Conservation (phyloP, 208 protist species). For the Acanthamoeba divionensis region DNA sequence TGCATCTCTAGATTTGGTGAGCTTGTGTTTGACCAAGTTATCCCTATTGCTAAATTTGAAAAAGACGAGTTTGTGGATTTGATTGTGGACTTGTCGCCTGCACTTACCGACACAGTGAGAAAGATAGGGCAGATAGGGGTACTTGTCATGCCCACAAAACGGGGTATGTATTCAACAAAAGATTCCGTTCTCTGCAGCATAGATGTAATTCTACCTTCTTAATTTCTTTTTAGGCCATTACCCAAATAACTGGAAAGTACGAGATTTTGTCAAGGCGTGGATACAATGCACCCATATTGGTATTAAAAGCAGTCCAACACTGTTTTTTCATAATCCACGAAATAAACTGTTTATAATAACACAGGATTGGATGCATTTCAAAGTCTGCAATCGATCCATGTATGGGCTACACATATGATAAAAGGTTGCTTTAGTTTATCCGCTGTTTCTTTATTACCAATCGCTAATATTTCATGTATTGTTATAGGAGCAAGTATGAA, state of each 20-base stretch:
- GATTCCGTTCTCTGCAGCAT: too few relatives aligned
- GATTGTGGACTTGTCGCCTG: conserved; percentile 22
- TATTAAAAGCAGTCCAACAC: background rate
- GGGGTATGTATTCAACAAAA: background rate
- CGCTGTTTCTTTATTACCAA: too few relatives aligned
- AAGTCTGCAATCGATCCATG: conserved; percentile 24
- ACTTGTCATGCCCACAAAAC: conserved; percentile 22
- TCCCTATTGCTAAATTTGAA: conserved; percentile 19
- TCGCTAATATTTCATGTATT: too few relatives aligned
- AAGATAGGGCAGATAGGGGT: conserved; percentile 28
- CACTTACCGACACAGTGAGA: background rate
- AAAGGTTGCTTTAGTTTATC: too few relatives aligned
- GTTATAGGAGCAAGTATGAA: too few relatives aligned
- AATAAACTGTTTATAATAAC: background rate
- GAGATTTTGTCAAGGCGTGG: conserved; percentile 52
- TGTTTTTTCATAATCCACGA: background rate
- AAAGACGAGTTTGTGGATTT: conserved; percentile 47
- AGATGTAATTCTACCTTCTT: too few relatives aligned
- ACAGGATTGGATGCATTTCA: conserved; percentile 36
- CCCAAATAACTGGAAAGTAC: background rate
- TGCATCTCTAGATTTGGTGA: background rate
- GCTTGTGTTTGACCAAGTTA: conserved; percentile 12
- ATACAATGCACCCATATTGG: conserved; percentile 48
- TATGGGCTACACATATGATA: conserved; percentile 25
- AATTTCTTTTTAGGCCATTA: background rate